phyloP scores from a whole-genome alignment of 2,329 filamentous ascomycete species.

The Claviceps pazoutovae region DNA sequence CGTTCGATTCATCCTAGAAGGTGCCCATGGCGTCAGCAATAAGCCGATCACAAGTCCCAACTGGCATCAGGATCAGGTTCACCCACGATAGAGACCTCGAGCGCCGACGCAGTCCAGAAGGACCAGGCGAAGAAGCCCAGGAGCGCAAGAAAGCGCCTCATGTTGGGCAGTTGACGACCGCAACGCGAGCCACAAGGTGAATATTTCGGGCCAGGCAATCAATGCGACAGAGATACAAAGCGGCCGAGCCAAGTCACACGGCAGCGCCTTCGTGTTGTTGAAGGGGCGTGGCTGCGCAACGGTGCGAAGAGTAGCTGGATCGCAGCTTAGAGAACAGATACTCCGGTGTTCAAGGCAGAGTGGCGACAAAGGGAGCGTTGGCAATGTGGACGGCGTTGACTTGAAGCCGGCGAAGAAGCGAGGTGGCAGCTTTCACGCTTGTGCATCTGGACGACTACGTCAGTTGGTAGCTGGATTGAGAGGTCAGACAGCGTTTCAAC shows the following conservation, averaged over 20 bases:
- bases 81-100: conserved; percentile 39
- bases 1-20: conserved; percentile 56
- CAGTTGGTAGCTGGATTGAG: background rate
- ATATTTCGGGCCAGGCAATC: background rate
- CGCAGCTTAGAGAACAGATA: too few species aligned
- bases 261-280: background rate
- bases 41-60: too few species aligned
- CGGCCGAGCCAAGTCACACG: background rate
- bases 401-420: too few species aligned
- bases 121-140: conserved; percentile 37
- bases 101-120: conserved; percentile 36
- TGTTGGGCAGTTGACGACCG: conserved; percentile 19
- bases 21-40: conserved; percentile 11
- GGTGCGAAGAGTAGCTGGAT: too few species aligned
- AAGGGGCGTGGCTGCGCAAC: too few species aligned
- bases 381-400: background rate
- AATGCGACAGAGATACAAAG: background rate
- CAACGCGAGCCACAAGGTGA: background rate
- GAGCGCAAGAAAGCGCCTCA: conserved; percentile 40
- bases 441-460: background rate
- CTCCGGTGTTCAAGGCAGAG: too few species aligned
- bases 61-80: background rate
- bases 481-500: too few species aligned
- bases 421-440: background rate
- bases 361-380: background rate